Evolutionary conservation across 108 stramenopile genomes (phyloP), one percentile per base, ranked within the genome.

Genomic region (Skeletonema potamos): DNA sequence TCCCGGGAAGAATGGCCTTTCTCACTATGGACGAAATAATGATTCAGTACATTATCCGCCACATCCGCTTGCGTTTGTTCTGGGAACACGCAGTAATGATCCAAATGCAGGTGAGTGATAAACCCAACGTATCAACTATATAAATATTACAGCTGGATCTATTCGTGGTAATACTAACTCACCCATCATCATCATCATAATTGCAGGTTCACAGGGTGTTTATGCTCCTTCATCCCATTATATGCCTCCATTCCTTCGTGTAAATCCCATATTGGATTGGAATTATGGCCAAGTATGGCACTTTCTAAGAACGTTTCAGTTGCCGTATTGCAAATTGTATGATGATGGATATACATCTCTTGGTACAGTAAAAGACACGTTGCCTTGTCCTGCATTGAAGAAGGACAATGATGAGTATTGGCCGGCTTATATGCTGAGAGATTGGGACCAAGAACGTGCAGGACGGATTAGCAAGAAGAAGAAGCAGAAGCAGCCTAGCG

Each of bases 231-330:
- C 83, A 2, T 84, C 82, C 4, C 85, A 88, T 58, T 96, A 96
- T 85, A 95, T 99, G 98, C 99, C 99, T 24, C 96, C 97, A 2
- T 98, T 99, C 69, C 92, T 99, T 85, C 86, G 99, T 8, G 94
- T 98, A 22, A 99, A 98, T 82, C 99, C 99, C 3, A 82, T 98
- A 7, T 60, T 99, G 37, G 60, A 92, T 37, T 99, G 99, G 99
- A 85, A 70, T 2, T 95, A 96, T 67, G 89, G 88, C 6, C 84
- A 95, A 57, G 87, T 99, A 5, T 98, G 97, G 99, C 86, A 90
- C 43, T 98, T 99, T 70, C 72, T 98, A 46, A 69, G 97, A 30
- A 28, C 74, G 6, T 96, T 89, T 73, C 66, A 96, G 22, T 79
- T 99, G 33, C 95, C 96, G 10, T 97, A 97, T 74, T 98, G 97